Evolutionary conservation across 441 rosid species (phyloP).

Genomic region (Raphanus hybrid): DNA sequence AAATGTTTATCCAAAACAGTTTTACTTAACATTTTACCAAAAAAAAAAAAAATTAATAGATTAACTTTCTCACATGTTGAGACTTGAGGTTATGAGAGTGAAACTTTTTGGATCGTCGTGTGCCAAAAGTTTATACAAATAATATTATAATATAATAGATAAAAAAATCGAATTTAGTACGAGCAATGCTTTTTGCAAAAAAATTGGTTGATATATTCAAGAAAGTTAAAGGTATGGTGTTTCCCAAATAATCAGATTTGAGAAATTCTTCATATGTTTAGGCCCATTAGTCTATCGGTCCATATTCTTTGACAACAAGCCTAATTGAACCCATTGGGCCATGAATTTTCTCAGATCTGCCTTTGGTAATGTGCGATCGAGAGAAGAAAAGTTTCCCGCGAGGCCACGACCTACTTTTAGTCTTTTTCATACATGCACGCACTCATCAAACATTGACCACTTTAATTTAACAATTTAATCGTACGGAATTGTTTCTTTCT

Average conservation of each 20-base stretch:
- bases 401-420: too few species aligned
- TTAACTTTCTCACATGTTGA: neutral
- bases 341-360: neutral
- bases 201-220: neutral
- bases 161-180: neutral
- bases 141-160: neutral
- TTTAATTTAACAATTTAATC: neutral
- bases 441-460: neutral
- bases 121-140: neutral
- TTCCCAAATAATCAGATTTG: neutral
- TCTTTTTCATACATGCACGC: constrained; percentile 1
- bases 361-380: neutral
- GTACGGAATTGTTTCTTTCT: constrained; percentile 13
- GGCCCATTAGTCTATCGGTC: constrained; percentile 10
- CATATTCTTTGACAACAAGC: neutral
- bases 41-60: neutral
- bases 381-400: neutral
- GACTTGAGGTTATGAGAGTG: neutral
- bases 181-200: neutral
- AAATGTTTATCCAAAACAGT: too few species aligned
- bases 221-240: neutral
- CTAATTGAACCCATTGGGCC: neutral
- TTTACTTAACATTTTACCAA: too few species aligned
- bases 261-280: neutral
- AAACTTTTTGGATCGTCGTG: neutral